Conservation (phyloP, 2,329 filamentous ascomycete species). For the Phialophora chinensis region DNA sequence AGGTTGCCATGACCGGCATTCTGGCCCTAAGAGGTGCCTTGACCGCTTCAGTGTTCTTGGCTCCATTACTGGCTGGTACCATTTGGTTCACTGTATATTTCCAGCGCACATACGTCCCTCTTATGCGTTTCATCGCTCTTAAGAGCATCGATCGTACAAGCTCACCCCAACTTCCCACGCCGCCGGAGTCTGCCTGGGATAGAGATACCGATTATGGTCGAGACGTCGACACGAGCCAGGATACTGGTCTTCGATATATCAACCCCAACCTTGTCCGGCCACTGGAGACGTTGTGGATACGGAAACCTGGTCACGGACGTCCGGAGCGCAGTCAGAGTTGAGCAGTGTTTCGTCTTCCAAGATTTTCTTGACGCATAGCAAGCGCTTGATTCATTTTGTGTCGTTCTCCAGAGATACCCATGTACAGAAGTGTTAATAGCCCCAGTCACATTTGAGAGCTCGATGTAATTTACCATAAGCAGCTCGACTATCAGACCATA, state of each 20-base stretch:
- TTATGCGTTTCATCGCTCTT: constrained; percentile 91
- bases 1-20: constrained; percentile 87
- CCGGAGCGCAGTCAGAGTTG: constrained; percentile 10
- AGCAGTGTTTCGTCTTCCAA: constrained; percentile 7
- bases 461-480: background rate
- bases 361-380: constrained; percentile 29
- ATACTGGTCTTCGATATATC: constrained; percentile 52
- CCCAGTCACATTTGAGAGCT: constrained; percentile 2
- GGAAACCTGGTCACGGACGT: constrained; percentile 33
- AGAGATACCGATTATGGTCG: constrained; percentile 51
- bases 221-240: constrained; percentile 49
- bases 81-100: constrained; percentile 91
- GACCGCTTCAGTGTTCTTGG: constrained; percentile 71
- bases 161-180: constrained; percentile 43
- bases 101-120: constrained; percentile 77
- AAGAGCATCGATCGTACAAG: constrained; percentile 76
- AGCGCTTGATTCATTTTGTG: constrained; percentile 17
- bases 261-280: constrained; percentile 55
- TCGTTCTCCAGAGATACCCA: constrained; percentile 27
- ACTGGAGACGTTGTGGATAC: constrained; percentile 52
- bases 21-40: constrained; percentile 77
- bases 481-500: background rate
- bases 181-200: constrained; percentile 48
- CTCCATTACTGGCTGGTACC: constrained; percentile 78
- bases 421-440: constrained; percentile 19